Base-by-base conservation (phyloP, 2,329 filamentous ascomycete genomes). In the Fusarium anthophilum region DNA sequence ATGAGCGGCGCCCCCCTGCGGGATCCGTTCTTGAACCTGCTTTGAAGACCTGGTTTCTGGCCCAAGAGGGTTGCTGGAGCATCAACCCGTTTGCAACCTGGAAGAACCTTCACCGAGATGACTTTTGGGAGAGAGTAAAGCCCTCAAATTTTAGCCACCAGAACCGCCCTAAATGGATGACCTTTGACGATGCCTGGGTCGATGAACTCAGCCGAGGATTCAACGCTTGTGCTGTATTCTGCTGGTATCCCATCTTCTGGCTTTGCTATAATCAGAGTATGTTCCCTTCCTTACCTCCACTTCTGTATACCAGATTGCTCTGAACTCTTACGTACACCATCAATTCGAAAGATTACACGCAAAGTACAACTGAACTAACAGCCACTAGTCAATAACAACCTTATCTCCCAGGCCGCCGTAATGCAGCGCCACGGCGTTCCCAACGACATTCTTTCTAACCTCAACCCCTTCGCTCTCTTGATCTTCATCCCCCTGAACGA, bases 181-280 rank as follows among this genome's bases (percentile, higher is more conserved):
- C 88, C 6, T 94, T 94, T 76, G 92, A 95, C 72, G 93, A 95
- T 74, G 89, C 88, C 26, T 95, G 92, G 92, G 92, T 95, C 43
- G 92, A 94, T 78, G 92, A 94, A 79, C 87, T 94, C 35, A 86
- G 86, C 48, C 90, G 93, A 82, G 92, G 92, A 14, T 86, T 93
- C 72, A 85, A 87, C 62, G 91, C 91, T 22, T 93, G 91, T 80
- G 85, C 88, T 48, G 92, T 94, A 12, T 95, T 93, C 80, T 79
- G 88, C 73, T 94, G 90, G 86, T 91, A 90, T 64, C 91, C 92
- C 5, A 87, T 91, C 38, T 90, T 87, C 78, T 90, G 87, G 87
- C 84, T 87, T 30, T 85, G 86, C 59, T 86, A 85, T 72, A 85
- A 86, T 68, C 84, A 86, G 71, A 82, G 81, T 81, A 35, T 35